Conservation (phyloP, 768 basidiomycete genomes). For the Phaffia australis region DNA sequence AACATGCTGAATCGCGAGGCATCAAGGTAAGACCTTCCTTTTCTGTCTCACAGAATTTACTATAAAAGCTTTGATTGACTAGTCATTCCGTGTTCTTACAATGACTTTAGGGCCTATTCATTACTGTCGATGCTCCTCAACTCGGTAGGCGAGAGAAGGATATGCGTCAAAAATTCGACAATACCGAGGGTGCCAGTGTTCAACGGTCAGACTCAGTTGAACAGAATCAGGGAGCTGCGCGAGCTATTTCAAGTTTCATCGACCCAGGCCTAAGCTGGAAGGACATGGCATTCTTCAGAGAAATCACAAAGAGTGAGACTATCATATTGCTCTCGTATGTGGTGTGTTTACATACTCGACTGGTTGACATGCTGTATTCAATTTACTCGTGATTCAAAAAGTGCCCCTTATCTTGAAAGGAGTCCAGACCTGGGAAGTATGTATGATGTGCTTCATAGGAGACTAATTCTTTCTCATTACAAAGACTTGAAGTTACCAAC, state of each 20-base stretch:
- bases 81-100: not conserved
- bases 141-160: constrained; percentile 86
- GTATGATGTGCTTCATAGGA: constrained; percentile 17
- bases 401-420: constrained; percentile 67
- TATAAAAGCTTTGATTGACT: not conserved
- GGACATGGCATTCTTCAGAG: constrained; percentile 64
- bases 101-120: constrained; percentile 50
- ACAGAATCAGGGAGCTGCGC: constrained; percentile 79
- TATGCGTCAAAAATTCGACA: constrained; percentile 93
- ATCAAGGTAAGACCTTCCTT: constrained; percentile 52
- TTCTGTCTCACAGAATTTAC: not conserved
- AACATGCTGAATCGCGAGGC: constrained; percentile 80
- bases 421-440: constrained; percentile 69
- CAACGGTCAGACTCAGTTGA: constrained; percentile 50
- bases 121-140: constrained; percentile 95
- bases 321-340: not conserved
- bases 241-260: constrained; percentile 93
- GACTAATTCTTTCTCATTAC: not conserved
- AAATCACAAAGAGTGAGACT: constrained; percentile 54
- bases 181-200: constrained; percentile 48
- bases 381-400: too few relatives aligned
- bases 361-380: too few relatives aligned
- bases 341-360: too few relatives aligned
- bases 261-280: constrained; percentile 81
- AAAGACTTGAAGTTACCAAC: not conserved